A percentile compares a stretch with the other conserved stretches of the same genome.
phyloP scores from a whole-genome alignment of 805 yeast species.

The Wickerhamomyces bovis region DNA sequence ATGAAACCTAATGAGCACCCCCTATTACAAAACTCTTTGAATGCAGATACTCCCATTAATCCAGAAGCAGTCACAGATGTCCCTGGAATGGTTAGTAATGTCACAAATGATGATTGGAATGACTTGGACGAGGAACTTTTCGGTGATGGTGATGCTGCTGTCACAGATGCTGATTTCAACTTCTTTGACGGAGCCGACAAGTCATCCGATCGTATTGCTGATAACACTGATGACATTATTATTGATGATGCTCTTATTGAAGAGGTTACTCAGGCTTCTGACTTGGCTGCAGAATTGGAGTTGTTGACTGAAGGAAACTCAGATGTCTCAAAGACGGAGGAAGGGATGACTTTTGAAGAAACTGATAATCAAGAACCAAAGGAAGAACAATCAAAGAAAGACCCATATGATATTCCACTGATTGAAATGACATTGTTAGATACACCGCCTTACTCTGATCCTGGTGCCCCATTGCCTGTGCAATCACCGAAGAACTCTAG shows the following conservation, averaged over 20 bases:
- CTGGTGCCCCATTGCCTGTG: slow-evolving; percentile 77
- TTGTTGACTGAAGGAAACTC: slow-evolving; percentile 5
- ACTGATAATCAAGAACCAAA: slow-evolving; percentile 8
- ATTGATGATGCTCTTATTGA: slow-evolving; percentile 26
- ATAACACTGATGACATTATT: slow-evolving; percentile 21
- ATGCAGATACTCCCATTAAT: not conserved
- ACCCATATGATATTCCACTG: slow-evolving; percentile 45
- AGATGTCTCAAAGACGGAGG: not conserved
- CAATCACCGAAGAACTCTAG: slow-evolving; percentile 37
- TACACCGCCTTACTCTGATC: slow-evolving; percentile 62
- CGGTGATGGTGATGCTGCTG: slow-evolving; percentile 25
- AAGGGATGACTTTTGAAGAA: not conserved
- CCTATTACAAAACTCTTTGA: not conserved
- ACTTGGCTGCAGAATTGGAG: slow-evolving; percentile 27
- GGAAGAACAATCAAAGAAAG: slow-evolving; percentile 2
- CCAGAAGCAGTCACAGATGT: not conserved
- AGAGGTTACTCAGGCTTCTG: slow-evolving; percentile 30
- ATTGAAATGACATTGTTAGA: slow-evolving; percentile 50
- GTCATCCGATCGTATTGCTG: slow-evolving; percentile 10
- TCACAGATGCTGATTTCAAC: slow-evolving; percentile 24
- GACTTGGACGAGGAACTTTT: slow-evolving; percentile 28
- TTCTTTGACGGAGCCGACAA: slow-evolving; percentile 22
- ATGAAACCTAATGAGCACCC: not conserved
- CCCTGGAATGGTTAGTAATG: slow-evolving; percentile 1
- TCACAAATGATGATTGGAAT: slow-evolving; percentile 20